A percentile compares a stretch with the other conserved stretches of the same genome.
These are phyloP conservation scores for Ustilago shanxiensis DNA, from an alignment of 1,284 basidiomycete species.

Conservation along the genomic window DNA sequence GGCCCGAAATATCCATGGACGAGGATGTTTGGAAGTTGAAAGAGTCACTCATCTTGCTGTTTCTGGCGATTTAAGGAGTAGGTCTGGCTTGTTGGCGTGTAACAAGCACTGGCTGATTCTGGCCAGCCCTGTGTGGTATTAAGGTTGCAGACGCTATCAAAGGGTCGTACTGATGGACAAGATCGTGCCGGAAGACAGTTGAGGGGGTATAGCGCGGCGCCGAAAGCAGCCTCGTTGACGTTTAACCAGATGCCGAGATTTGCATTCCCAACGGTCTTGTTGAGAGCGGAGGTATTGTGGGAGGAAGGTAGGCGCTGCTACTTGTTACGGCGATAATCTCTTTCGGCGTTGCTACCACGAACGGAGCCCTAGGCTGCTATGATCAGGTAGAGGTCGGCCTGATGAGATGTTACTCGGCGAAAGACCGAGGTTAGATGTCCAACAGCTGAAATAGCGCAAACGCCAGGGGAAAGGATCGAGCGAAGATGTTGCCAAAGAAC, in stretches of 20 bases:
- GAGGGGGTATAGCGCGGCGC: not conserved
- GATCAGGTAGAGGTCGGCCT: no score
- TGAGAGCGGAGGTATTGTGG: not conserved
- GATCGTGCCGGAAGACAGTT: no score
- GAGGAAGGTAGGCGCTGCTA: not conserved
- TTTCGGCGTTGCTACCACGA: not conserved
- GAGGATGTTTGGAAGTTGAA: not conserved
- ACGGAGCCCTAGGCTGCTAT: not conserved
- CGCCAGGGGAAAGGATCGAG: no score
- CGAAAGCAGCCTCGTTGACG: not conserved
- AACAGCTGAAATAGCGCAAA: no score
- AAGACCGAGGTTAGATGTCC: no score
- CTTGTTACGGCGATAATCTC: not conserved
- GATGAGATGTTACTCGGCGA: no score
- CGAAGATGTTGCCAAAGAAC: not conserved
- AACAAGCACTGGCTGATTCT: not conserved
- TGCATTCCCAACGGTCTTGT: not conserved
- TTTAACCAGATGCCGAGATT: not conserved
- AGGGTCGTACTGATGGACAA: no score
- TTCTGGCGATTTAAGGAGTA: not conserved
- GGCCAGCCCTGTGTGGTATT: not conserved
- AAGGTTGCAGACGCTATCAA: not conserved
- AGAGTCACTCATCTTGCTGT: constrained; percentile 23
- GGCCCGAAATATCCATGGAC: constrained; percentile 8
- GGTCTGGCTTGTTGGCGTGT: not conserved